A percentile compares a stretch with the other conserved stretches of the same genome.
Evolutionary conservation across 352 stramenopile genomes (phyloP).

Genomic region (Detonula confervacea): DNA sequence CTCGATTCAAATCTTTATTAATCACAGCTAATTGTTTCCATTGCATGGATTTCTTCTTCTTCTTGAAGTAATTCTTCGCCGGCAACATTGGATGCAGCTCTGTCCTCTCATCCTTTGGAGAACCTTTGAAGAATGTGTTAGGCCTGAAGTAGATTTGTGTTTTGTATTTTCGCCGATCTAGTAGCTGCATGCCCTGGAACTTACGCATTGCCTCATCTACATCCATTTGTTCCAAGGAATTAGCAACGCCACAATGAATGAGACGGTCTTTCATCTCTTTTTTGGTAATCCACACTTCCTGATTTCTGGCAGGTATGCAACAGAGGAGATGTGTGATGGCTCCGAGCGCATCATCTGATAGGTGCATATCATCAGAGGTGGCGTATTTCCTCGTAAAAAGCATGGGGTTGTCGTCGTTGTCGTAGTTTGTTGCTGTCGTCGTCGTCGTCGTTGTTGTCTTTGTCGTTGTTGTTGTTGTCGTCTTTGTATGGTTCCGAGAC

Average conservation of each 20-base stretch:
- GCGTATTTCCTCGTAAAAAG: neutral
- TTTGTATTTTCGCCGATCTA: neutral
- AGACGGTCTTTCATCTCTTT: neutral
- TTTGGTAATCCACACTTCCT: neutral
- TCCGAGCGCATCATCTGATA: neutral
- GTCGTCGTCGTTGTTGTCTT: too few species aligned
- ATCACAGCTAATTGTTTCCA: neutral
- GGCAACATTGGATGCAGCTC: neutral
- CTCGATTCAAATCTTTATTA: neutral
- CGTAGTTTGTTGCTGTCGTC: too few species aligned
- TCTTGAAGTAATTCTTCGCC: conserved; percentile 1
- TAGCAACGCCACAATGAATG: conserved; percentile 1
- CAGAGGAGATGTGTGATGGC: neutral
- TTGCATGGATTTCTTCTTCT: neutral
- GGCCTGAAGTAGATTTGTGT: neutral
- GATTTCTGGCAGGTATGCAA: neutral
- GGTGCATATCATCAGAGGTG: neutral
- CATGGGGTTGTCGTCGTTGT: too few species aligned
- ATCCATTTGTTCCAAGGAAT: neutral
- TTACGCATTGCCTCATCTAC: neutral
- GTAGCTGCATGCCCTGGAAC: neutral
- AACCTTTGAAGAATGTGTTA: neutral
- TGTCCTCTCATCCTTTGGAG: neutral
- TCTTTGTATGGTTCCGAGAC: too few species aligned
- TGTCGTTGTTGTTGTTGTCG: too few species aligned